Evolutionary conservation across 2,329 filamentous ascomycete species (phyloP), one percentile per base, ranked within the genome.

Genomic region (Aspergillus intermedius): DNA sequence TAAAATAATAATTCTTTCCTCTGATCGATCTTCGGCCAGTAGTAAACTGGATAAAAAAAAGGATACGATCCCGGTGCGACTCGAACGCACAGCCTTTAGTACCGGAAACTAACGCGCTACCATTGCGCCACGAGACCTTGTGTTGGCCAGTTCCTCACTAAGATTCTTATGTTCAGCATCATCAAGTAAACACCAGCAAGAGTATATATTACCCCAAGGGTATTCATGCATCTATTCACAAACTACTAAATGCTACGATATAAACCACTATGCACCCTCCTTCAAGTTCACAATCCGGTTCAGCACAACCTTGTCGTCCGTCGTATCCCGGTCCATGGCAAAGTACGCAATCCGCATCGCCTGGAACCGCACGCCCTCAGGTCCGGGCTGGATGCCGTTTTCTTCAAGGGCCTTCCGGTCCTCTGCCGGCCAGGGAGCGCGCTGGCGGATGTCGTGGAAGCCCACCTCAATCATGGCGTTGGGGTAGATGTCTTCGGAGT

Each of bases 231-330:
- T 10, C 25, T 30, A 30, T 12, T 30, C 25, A 30, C 25, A 12
- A 28, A 30, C 2, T 30, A 30, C 25, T 5, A 30, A 30, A 30
- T 30, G 25, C 10, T 30, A 30, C 25, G 25, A 9, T 30, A 30
- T 30, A 30, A 30, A 5, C 21, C 21, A 30, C 37, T 40, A 40
- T 40, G 37, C 37, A 42, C 32, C 57, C 50, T 95, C 91, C 74
- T 95, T 95, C 62, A 96, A 70, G 43, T 86, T 88, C 19, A 97
- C 91, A 61, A 97, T 96, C 45, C 89, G 80, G 73, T 97, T 97
- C 25, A 97, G 73, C 43, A 97, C 81, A 55, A 95, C 76, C 67
- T 85, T 88, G n/a, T 88, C 87, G 28, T 82, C 80, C 0, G 82
- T 86, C 51, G 83, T 87, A 60, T 95, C 89, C 44, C 79, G 81